A percentile compares a stretch with the other conserved stretches of the same genome.
Conservation (phyloP, 441 rosid species). For the Brassica balearica region DNA sequence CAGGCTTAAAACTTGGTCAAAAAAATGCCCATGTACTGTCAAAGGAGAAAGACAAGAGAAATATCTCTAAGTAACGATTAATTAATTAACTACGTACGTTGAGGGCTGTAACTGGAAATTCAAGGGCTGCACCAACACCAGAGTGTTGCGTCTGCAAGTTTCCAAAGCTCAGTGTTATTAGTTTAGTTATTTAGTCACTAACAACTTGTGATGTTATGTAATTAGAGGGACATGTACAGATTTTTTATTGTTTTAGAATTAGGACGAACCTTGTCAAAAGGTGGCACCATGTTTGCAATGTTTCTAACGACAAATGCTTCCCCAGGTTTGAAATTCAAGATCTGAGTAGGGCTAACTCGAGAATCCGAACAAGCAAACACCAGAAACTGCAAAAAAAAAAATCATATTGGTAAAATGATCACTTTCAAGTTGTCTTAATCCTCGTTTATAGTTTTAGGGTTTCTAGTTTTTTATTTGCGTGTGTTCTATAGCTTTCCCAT, state of each 20-base stretch:
- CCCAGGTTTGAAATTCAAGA: slow-evolving; percentile 60
- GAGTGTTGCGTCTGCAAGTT: slow-evolving; percentile 54
- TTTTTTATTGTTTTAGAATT: background rate
- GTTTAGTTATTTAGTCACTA: slow-evolving; percentile 6
- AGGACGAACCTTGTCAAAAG: slow-evolving; percentile 53
- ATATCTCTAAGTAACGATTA: slow-evolving; percentile 1
- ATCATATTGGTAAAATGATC: background rate
- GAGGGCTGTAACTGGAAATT: slow-evolving; percentile 55
- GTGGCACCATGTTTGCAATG: slow-evolving; percentile 67
- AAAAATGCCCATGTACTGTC: background rate
- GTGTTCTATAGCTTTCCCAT: slow-evolving; percentile 5
- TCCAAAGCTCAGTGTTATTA: background rate
- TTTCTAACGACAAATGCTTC: slow-evolving; percentile 66
- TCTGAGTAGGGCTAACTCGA: slow-evolving; percentile 61
- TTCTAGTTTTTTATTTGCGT: slow-evolving; percentile 18
- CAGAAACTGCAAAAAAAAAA: slow-evolving; percentile 49
- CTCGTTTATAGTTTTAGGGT: background rate
- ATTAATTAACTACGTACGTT: slow-evolving; percentile 39
- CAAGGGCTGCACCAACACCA: slow-evolving; percentile 65
- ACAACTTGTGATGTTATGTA: slow-evolving; percentile 3
- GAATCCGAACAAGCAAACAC: slow-evolving; percentile 76
- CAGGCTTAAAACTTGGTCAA: slow-evolving; percentile 8
- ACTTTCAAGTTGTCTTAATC: background rate
- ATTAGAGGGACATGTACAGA: background rate
- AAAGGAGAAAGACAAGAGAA: slow-evolving; percentile 4